Evolutionary conservation across 345 rosid species (phyloP), one percentile per base, ranked within the genome.

Genomic region (Aquilaria yunnanensis): DNA sequence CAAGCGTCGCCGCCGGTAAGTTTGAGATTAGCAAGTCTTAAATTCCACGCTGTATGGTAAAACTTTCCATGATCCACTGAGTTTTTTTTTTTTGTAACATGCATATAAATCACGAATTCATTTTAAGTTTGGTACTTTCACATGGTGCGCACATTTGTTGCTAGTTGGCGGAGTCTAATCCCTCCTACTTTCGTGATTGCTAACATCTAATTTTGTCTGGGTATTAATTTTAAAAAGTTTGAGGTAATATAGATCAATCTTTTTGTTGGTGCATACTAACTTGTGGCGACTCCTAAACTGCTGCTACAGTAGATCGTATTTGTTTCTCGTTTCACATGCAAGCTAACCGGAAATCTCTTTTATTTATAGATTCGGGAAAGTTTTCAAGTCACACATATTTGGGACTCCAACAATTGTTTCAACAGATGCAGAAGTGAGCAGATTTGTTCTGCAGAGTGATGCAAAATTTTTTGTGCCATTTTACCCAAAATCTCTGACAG

Each of bases 381-480:
- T 95, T 81, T 95, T 95, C 70, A 95, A 85, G 85, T 88, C 99
- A 9, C 99, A 95, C 74, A 82, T 95, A 64, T 95, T 90, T 76
- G 97, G 99, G 16, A 83, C 80, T 48, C 85, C 85, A 13, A 85
- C 91, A 2, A 84, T 95, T 2, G 88, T 95, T 14, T 94, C 99
- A 41, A 91, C 96, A 59, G 99, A 95, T 73, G 89, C 88, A 67
- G 96, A 87, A 70, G 91, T 95, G 72, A 95, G 82, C 75, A 85
- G 74, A 68, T 65, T 83, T 47, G 86, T 95, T 63, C 84, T 95
- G 10, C 99, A 88, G 54, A 37, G 43, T 70, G 97, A 88, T 70
- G 74, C 93, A 12, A 85, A 80, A 64, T 37, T 78, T 10, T 95
- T 94, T 65, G 97, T 91, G 54, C 96, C 99, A 3, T 91, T 80